These are phyloP conservation scores for Coprinellus micaceus DNA, from an alignment of 768 basidiomycete genomes.

Conservation along the genomic window DNA sequence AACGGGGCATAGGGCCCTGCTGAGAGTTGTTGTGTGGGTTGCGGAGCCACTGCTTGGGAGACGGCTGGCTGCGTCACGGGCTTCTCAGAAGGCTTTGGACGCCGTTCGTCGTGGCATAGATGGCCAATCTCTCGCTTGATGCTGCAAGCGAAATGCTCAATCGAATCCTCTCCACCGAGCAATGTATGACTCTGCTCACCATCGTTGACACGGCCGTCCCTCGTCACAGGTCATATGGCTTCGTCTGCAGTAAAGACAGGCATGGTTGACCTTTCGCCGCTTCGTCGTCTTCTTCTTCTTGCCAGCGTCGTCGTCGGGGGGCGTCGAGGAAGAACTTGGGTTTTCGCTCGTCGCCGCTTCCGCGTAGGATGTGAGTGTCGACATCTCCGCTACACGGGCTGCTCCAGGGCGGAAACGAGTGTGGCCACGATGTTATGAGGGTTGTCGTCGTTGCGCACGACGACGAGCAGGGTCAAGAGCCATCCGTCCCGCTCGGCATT, in stretches of 20 bases:
- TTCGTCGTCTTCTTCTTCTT: constrained; percentile 56
- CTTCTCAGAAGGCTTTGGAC: constrained; percentile 49
- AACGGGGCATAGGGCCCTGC: constrained; percentile 44
- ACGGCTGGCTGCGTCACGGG: constrained; percentile 26
- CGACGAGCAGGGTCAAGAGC: neutral
- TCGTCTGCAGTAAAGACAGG: constrained; percentile 88
- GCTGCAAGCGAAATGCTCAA: constrained; percentile 37
- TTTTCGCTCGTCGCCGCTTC: constrained; percentile 4
- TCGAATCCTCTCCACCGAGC: constrained; percentile 10
- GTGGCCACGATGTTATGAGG: too few species aligned
- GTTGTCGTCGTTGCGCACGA: too few species aligned
- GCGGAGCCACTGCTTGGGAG: constrained; percentile 13
- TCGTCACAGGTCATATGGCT: constrained; percentile 94
- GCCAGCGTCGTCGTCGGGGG: constrained; percentile 31
- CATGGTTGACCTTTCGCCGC: constrained; percentile 86
- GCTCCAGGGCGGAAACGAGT: too few species aligned
- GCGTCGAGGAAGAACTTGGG: neutral
- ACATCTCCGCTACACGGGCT: neutral
- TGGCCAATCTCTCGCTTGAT: constrained; percentile 97
- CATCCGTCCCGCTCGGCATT: neutral
- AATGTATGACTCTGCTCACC: constrained; percentile 50
- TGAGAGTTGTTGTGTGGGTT: constrained; percentile 11
- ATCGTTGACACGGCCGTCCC: constrained; percentile 86
- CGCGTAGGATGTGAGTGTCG: neutral
- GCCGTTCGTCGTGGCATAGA: constrained; percentile 85